Conservation (phyloP, 2,329 filamentous ascomycete species). For the Fusarium sororula region DNA sequence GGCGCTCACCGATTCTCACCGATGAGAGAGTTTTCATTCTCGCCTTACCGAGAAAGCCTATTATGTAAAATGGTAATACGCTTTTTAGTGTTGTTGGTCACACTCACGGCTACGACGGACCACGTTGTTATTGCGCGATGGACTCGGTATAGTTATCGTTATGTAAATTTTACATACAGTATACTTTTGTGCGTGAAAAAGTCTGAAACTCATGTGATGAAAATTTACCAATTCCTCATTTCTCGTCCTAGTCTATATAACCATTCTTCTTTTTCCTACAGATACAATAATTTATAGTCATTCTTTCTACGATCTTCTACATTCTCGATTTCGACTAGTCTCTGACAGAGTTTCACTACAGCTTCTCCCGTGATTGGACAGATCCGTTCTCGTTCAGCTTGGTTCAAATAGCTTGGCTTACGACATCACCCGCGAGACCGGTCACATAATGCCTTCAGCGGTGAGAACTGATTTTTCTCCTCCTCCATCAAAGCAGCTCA, state of each 20-base stretch:
- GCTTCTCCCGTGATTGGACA: background rate
- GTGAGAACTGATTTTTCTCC: background rate
- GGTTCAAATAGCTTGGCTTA: slow-evolving; percentile 11
- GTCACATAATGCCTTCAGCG: background rate
- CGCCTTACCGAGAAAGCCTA: background rate
- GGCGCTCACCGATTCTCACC: background rate
- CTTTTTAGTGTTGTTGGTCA: background rate
- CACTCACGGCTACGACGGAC: background rate
- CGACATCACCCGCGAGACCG: slow-evolving; percentile 12
- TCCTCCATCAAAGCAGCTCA: background rate
- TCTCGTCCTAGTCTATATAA: background rate
- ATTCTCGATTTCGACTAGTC: background rate
- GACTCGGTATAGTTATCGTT: background rate
- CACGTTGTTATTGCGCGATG: background rate
- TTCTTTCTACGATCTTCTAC: background rate
- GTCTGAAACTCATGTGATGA: background rate
- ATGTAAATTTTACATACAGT: slow-evolving; percentile 7
- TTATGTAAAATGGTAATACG: background rate
- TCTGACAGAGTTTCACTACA: background rate
- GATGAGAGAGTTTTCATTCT: background rate
- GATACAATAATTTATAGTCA: background rate
- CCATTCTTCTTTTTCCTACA: background rate
- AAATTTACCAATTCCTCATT: background rate
- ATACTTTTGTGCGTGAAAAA: background rate
- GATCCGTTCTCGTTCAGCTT: background rate